Conservation (phyloP, 1,284 basidiomycete species). For the Caloboletus firmus region DNA sequence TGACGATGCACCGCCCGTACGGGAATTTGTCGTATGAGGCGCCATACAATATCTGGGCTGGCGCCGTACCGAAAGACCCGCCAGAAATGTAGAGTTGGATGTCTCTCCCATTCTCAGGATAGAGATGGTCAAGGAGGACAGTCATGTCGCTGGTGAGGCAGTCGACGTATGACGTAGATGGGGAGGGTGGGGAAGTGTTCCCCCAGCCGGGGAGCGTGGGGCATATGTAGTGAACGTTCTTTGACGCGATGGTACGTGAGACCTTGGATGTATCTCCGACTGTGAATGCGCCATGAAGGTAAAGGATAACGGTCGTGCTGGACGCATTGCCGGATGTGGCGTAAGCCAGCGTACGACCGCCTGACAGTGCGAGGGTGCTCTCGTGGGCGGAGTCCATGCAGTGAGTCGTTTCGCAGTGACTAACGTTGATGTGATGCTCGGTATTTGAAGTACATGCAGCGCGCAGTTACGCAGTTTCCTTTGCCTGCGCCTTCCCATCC, state of each 20-base stretch:
- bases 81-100: conserved; percentile 52
- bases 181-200: conserved; percentile 44
- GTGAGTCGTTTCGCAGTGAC: not conserved
- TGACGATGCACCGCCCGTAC: conserved; percentile 44
- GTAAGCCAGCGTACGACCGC: conserved; percentile 52
- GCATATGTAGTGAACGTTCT: conserved; percentile 45
- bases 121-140: conserved; percentile 50
- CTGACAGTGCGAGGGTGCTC: conserved; percentile 42
- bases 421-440: not conserved
- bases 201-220: conserved; percentile 61
- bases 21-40: conserved; percentile 52
- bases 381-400: conserved; percentile 25
- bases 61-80: conserved; percentile 53
- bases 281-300: conserved; percentile 52
- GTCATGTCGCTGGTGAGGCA: conserved; percentile 48
- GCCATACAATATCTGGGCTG: conserved; percentile 58
- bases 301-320: conserved; percentile 49
- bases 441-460: not conserved
- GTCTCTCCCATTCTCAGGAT: conserved; percentile 39
- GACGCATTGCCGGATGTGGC: conserved; percentile 47
- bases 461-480: not conserved
- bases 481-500: not conserved
- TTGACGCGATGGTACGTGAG: conserved; percentile 39
- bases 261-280: conserved; percentile 42
- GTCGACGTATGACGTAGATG: conserved; percentile 40